These are phyloP conservation scores for Starmerella bacillaris DNA, from an alignment of 805 yeast species.

Conservation along the genomic window DNA sequence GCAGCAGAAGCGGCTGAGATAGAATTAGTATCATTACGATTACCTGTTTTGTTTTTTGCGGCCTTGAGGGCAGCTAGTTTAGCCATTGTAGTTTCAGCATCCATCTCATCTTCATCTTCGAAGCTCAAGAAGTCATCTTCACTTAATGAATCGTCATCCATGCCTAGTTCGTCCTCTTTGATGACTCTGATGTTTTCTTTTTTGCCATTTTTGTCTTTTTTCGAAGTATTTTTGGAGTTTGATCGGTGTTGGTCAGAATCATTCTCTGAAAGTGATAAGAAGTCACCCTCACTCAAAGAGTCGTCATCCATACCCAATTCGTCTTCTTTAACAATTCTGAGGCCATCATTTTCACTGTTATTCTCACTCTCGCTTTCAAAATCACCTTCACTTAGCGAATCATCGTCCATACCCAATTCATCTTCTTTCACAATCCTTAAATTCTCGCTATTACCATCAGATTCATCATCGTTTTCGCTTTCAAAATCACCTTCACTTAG, in stretches of 20 bases:
- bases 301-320: constrained; percentile 1
- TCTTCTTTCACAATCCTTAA: constrained; percentile 5
- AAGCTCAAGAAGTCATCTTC: constrained; percentile 29
- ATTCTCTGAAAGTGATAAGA: too few relatives aligned
- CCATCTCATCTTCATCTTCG: constrained; percentile 5
- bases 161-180: constrained; percentile 9
- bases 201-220: not conserved
- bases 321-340: constrained; percentile 2
- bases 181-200: constrained; percentile 6
- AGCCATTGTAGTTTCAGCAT: constrained; percentile 17
- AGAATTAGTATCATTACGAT: not conserved
- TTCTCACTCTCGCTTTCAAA: not conserved
- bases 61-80: constrained; percentile 13
- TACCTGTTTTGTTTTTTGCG: constrained; percentile 1
- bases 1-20: constrained; percentile 5
- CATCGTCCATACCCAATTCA: constrained; percentile 14
- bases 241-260: too few relatives aligned
- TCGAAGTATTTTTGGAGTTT: too few relatives aligned
- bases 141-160: constrained; percentile 11
- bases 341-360: not conserved
- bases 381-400: constrained; percentile 10
- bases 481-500: constrained; percentile 16
- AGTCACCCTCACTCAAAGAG: constrained; percentile 1
- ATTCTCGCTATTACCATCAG: constrained; percentile 3
- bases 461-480: constrained; percentile 1